phyloP scores from a whole-genome alignment of 805 yeast genomes.

The Candida sonorensis region DNA sequence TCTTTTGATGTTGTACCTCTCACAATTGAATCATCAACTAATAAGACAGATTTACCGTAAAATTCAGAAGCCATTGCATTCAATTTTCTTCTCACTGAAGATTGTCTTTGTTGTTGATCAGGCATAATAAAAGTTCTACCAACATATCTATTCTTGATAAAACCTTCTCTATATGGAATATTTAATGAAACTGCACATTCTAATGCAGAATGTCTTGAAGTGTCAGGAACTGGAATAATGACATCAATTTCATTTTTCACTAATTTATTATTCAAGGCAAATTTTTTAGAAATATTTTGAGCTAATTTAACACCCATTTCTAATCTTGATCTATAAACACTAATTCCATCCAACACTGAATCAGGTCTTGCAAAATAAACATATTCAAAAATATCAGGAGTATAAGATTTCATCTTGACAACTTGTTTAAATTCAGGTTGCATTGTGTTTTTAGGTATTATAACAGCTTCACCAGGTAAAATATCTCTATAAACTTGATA shows the following conservation, averaged over 20 bases:
- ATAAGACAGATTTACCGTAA: slow-evolving; percentile 71
- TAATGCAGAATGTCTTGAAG: slow-evolving; percentile 91
- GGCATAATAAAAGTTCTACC: slow-evolving; percentile 99
- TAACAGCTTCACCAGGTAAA: slow-evolving; percentile 93
- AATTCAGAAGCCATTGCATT: slow-evolving; percentile 96
- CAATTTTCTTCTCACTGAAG: slow-evolving; percentile 88
- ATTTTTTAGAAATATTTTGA: slow-evolving; percentile 44
- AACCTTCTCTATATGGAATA: slow-evolving; percentile 91
- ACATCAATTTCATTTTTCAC: slow-evolving; percentile 69
- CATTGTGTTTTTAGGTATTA: slow-evolving; percentile 71
- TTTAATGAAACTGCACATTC: slow-evolving; percentile 81
- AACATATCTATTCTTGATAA: slow-evolving; percentile 92
- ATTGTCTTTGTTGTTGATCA: slow-evolving; percentile 87
- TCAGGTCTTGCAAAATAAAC: slow-evolving; percentile 98
- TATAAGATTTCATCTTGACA: slow-evolving; percentile 66
- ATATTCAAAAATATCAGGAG: slow-evolving; percentile 96
- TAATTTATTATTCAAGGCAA: slow-evolving; percentile 33
- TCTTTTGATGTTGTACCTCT: slow-evolving; percentile 97
- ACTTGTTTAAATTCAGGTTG: slow-evolving; percentile 81
- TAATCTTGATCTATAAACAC: slow-evolving; percentile 87
- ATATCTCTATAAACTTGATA: slow-evolving; percentile 75
- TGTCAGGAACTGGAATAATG: slow-evolving; percentile 96
- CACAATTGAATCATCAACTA: slow-evolving; percentile 96
- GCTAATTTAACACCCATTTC: slow-evolving; percentile 94
- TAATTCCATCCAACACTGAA: slow-evolving; percentile 91